Conservation (phyloP, 345 rosid species). For the Camelina laxa region DNA sequence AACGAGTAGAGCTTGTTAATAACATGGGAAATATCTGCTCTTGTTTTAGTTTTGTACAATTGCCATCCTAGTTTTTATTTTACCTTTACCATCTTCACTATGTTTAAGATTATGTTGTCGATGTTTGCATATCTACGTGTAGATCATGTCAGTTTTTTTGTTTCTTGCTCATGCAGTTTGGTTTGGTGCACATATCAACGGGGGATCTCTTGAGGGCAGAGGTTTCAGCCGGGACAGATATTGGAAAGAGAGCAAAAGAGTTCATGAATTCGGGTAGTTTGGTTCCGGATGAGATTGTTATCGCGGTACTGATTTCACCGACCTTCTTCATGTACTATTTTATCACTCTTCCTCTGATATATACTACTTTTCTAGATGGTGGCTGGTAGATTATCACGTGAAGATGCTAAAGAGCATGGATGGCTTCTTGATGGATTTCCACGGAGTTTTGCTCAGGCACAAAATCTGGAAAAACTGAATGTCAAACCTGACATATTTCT, state of each 20-base stretch:
- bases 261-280: conserved; percentile 78
- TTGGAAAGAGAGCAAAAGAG: conserved; percentile 78
- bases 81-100: not conserved
- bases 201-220: conserved; percentile 91
- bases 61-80: not conserved
- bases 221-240: conserved; percentile 75
- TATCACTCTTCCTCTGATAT: conserved; percentile 17
- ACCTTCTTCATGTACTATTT: not conserved
- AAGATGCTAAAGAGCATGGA: conserved; percentile 76
- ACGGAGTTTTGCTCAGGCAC: conserved; percentile 73
- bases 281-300: conserved; percentile 89
- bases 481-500: conserved; percentile 76
- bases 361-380: conserved; percentile 60
- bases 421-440: conserved; percentile 99
- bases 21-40: not conserved
- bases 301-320: conserved; percentile 52
- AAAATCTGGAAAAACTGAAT: conserved; percentile 71
- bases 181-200: conserved; percentile 89
- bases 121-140: conserved; percentile 3
- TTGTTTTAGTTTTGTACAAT: not conserved
- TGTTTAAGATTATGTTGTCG: not conserved
- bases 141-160: not conserved
- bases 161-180: conserved; percentile 51
- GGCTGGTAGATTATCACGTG: conserved; percentile 56
- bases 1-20: not conserved